phyloP scores from a whole-genome alignment of 257 asterid species.

The Pogostemon cablin region DNA sequence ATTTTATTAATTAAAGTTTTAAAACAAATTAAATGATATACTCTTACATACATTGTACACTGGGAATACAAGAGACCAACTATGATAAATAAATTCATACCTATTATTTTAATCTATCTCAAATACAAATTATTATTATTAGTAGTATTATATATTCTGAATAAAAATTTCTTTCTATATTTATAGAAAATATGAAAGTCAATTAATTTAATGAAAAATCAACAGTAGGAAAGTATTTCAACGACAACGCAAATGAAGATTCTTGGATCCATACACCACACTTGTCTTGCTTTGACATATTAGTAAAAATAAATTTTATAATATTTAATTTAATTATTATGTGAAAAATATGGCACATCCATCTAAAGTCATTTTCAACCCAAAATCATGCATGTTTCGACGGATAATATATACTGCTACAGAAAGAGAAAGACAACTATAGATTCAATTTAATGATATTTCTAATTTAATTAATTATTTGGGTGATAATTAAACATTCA shows the following conservation, averaged over 20 bases:
- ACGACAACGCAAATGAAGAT: slow-evolving; percentile 25
- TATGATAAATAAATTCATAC: too few relatives aligned
- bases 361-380: slow-evolving; percentile 39
- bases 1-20: too few relatives aligned
- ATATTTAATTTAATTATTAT: neutral
- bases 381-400: slow-evolving; percentile 31
- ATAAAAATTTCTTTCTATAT: neutral
- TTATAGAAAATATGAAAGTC: neutral
- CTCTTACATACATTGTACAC: too few relatives aligned
- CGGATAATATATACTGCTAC: slow-evolving; percentile 23
- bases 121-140: too few relatives aligned
- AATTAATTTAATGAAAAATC: slow-evolving; percentile 10
- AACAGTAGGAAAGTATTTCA: slow-evolving; percentile 4
- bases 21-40: too few relatives aligned
- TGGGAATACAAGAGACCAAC: too few relatives aligned
- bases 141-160: too few relatives aligned
- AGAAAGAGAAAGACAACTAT: slow-evolving; percentile 26
- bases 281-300: slow-evolving; percentile 28
- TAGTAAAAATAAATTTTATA: neutral
- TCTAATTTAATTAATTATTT: slow-evolving; percentile 17
- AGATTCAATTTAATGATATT: slow-evolving; percentile 22
- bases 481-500: neutral
- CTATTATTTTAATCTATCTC: too few relatives aligned
- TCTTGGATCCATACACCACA: slow-evolving; percentile 25
- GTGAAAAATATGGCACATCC: slow-evolving; percentile 13